Evolutionary conservation across 2,329 filamentous ascomycete genomes (phyloP).

Genomic region (Penicillium sp.): DNA sequence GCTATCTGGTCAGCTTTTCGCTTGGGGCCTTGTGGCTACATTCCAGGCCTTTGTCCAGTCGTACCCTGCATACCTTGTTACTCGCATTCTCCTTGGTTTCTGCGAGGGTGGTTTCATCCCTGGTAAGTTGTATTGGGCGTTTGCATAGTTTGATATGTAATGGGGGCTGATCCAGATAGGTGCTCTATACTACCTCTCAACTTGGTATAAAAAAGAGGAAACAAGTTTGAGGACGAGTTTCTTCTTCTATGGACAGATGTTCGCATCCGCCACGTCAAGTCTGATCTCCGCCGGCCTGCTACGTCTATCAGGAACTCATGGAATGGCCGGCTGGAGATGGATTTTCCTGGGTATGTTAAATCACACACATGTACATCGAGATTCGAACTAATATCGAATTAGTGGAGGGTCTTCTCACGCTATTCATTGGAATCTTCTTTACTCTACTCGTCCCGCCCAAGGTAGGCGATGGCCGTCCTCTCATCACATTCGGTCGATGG

Average conservation of each 20-base stretch:
- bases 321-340: conserved; percentile 62
- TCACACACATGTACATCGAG: too few species aligned
- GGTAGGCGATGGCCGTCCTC: conserved; percentile 40
- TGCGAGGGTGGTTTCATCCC: conserved; percentile 62
- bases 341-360: conserved; percentile 50
- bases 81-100: conserved; percentile 58
- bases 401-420: conserved; percentile 60
- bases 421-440: conserved; percentile 47
- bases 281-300: conserved; percentile 48
- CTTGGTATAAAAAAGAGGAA: conserved; percentile 60
- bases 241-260: conserved; percentile 62
- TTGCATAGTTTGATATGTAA: conserved; percentile 3
- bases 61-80: conserved; percentile 54
- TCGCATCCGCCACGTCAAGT: conserved; percentile 50
- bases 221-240: conserved; percentile 58
- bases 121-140: conserved; percentile 37
- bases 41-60: conserved; percentile 59
- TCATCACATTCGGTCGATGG: conserved; percentile 43
- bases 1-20: conserved; percentile 59
- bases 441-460: conserved; percentile 46
- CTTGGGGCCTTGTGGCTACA: conserved; percentile 58
- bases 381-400: not conserved
- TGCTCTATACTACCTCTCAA: conserved; percentile 52
- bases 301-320: conserved; percentile 54
- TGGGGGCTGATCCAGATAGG: conserved; percentile 18